These are phyloP conservation scores for Sporodiniella umbellata DNA, from an alignment of 371 early-diverging fungal genomes.

Conservation along the genomic window DNA sequence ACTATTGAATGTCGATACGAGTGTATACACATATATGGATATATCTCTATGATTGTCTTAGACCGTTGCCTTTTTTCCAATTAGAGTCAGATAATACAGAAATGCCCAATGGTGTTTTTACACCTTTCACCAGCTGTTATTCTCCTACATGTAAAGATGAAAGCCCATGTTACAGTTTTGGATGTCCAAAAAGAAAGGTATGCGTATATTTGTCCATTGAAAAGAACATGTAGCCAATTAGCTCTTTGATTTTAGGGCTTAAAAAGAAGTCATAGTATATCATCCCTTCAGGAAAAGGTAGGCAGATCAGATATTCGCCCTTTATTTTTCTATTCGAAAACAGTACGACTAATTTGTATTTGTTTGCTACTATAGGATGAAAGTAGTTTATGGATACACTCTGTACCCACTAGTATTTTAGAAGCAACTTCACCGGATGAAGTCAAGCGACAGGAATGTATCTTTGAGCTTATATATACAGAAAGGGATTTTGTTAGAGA, in stretches of 20 bases:
- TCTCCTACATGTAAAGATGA: constrained; percentile 80
- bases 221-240: no score
- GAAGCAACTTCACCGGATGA: constrained; percentile 13
- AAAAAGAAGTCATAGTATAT: constrained; percentile 10
- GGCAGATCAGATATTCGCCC: no score
- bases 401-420: constrained; percentile 9
- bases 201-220: neutral
- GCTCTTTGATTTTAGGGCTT: no score
- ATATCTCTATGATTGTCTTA: no score
- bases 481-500: constrained; percentile 20
- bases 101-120: constrained; percentile 19
- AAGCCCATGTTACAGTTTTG: constrained; percentile 73
- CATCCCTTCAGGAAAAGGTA: constrained; percentile 10
- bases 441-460: constrained; percentile 20
- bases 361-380: constrained; percentile 1
- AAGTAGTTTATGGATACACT: constrained; percentile 16
- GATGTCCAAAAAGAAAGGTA: constrained; percentile 58
- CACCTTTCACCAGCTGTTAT: constrained; percentile 29
- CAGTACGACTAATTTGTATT: neutral
- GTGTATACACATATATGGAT: no score
- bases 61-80: no score
- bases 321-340: no score
- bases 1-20: constrained; percentile 17
- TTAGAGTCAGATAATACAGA: neutral
- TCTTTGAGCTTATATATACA: constrained; percentile 21